Conservation (phyloP, 1,284 basidiomycete genomes). For the Schizophyllum commune region DNA sequence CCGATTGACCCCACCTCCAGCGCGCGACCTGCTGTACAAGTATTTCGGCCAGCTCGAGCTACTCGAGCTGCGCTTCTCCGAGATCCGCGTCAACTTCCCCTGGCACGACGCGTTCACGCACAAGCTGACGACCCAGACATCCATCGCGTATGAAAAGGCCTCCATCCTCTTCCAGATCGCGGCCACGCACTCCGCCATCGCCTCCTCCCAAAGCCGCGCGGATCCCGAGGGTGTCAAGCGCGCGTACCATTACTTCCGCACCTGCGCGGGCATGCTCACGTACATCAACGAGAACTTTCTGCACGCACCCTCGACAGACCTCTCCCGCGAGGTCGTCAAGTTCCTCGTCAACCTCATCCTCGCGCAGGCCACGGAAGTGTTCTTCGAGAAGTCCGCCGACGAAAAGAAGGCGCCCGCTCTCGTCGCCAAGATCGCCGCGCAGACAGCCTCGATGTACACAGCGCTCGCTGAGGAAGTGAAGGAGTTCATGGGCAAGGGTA, state of each 20-base stretch:
- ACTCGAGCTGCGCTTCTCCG: constrained; percentile 93
- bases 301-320: constrained; percentile 96
- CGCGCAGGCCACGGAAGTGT: constrained; percentile 94
- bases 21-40: constrained; percentile 93
- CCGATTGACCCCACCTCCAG: constrained; percentile 28
- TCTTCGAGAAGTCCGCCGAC: constrained; percentile 89
- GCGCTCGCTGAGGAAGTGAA: constrained; percentile 83
- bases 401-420: constrained; percentile 83
- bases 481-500: constrained; percentile 92
- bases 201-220: constrained; percentile 72
- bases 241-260: constrained; percentile 87
- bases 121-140: constrained; percentile 91
- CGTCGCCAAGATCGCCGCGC: constrained; percentile 80
- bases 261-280: constrained; percentile 94
- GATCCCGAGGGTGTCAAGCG: constrained; percentile 95
- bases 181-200: constrained; percentile 87
- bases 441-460: constrained; percentile 77
- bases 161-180: constrained; percentile 97
- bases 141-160: constrained; percentile 97
- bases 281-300: constrained; percentile 99
- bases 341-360: constrained; percentile 82
- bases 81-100: constrained; percentile 91
- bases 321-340: constrained; percentile 91
- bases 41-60: constrained; percentile 99
- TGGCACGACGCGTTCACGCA: constrained; percentile 97